Evolutionary conservation across 2,329 filamentous ascomycete species (phyloP).

Genomic region (Penicillium sp.): DNA sequence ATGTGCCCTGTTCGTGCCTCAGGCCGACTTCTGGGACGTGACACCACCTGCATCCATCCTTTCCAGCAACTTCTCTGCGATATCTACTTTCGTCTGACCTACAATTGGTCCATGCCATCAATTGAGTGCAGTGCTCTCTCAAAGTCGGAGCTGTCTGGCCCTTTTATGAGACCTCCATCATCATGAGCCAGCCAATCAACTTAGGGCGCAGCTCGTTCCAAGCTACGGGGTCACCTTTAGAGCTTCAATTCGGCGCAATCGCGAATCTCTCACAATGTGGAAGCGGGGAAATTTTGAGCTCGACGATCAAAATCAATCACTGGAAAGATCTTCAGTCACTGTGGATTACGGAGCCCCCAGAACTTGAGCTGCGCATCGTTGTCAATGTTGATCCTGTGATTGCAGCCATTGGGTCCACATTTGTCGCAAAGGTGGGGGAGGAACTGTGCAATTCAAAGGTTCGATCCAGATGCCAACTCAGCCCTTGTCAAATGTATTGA

Average conservation of each 20-base stretch:
- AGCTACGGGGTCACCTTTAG: slow-evolving; percentile 14
- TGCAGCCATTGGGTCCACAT: neutral
- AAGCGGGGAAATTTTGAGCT: neutral
- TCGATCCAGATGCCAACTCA: neutral
- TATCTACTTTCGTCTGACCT: neutral
- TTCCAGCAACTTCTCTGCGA: no score
- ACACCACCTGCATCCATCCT: neutral
- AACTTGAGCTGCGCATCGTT: slow-evolving; percentile 30
- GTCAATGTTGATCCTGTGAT: slow-evolving; percentile 15
- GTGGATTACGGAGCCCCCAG: slow-evolving; percentile 34
- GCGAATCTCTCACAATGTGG: slow-evolving; percentile 13
- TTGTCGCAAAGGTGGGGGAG: slow-evolving; percentile 22
- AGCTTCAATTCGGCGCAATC: slow-evolving; percentile 25
- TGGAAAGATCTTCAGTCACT: slow-evolving; percentile 10
- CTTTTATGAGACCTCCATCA: slow-evolving; percentile 12
- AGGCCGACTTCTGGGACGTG: neutral
- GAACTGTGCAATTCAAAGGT: slow-evolving; percentile 30
- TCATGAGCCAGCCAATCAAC: slow-evolving; percentile 24
- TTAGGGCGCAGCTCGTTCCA: slow-evolving; percentile 21
- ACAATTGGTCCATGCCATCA: neutral
- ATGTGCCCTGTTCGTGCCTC: neutral
- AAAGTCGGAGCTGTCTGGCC: neutral
- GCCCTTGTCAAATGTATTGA: no score
- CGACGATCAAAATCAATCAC: slow-evolving; percentile 1
- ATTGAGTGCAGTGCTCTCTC: neutral